Evolutionary conservation across 2,329 filamentous ascomycete species (phyloP).

Genomic region (Ophiostoma angusticollis): DNA sequence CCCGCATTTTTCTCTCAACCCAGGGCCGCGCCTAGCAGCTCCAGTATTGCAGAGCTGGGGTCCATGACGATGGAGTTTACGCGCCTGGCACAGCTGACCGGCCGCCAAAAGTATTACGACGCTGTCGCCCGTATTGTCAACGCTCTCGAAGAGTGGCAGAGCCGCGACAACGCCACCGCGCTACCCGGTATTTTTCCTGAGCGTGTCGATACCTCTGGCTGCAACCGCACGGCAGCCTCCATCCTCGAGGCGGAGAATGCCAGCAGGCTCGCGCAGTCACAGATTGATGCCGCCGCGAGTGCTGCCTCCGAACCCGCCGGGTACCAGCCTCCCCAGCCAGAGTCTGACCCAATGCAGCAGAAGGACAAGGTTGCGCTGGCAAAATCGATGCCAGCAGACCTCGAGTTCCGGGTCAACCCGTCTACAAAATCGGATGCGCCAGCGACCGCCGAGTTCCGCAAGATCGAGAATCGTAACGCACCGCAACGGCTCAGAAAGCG

Average conservation of each 20-base stretch:
- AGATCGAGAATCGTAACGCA: constrained; percentile 6
- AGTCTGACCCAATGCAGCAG: background rate
- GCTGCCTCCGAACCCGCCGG: constrained; percentile 17
- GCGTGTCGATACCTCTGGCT: constrained; percentile 65
- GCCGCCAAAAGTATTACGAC: constrained; percentile 75
- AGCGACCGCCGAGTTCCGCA: constrained; percentile 11
- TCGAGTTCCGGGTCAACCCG: constrained; percentile 19
- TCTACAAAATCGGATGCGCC: constrained; percentile 16
- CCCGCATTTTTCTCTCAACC: constrained; percentile 50
- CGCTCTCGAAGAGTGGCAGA: constrained; percentile 63
- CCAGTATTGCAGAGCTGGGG: constrained; percentile 59
- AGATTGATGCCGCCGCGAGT: constrained; percentile 19
- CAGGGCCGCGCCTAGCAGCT: constrained; percentile 44
- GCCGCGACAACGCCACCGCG: constrained; percentile 40
- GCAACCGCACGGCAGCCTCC: constrained; percentile 42
- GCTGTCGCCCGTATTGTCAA: constrained; percentile 77
- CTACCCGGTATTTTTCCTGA: constrained; percentile 74
- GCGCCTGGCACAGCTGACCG: constrained; percentile 72
- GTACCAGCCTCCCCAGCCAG: constrained; percentile 15
- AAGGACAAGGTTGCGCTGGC: constrained; percentile 7
- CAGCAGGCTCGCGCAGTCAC: constrained; percentile 25
- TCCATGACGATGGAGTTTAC: constrained; percentile 83
- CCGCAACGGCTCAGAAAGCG: too few species aligned
- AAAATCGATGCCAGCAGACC: constrained; percentile 13
- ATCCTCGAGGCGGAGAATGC: constrained; percentile 16